Evolutionary conservation across 2,329 filamentous ascomycete genomes (phyloP), one percentile per base, ranked within the genome.

Genomic region (Ophiocordyceps robertsii): DNA sequence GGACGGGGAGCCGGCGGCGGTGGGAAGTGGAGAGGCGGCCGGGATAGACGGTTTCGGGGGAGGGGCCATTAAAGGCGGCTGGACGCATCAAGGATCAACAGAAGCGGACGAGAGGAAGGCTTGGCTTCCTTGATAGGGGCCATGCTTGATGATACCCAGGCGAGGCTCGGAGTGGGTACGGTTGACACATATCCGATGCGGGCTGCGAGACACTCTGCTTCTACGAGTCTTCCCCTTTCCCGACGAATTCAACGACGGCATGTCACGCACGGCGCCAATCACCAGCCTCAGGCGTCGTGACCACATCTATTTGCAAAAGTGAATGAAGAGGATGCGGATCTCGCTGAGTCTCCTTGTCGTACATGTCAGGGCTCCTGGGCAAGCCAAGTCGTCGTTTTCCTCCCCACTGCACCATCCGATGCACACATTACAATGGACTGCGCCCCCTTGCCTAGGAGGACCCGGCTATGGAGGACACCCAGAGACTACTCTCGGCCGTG

Each of bases 401-500:
- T 36, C 6, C 17, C 33, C 33, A 13, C 3, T 17, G 33, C 33
- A 17, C 17, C 17, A 17, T 16, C n/a, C 14, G 6, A 36, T 36
- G 5, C 6, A 17, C 33, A n/a, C n/a, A 3, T 6, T 27, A 27
- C 24, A n/a, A 7, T 9, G 6, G 24, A 6, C 9, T 6, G 24
- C 21, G 10, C 11, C 21, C 8, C 14, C 2, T n/a, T n/a, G 16
- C 43, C 42, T 37, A 55, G 38, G 49, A 46, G 29, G 51, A 45
- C 17, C 47, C 55, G 14, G 53, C 46, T n/a, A 42, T 37, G 29
- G 60, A 51, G 13, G 54, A 50, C 29, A 52, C 62, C 73, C 71
- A 65, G 48, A 74, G 54, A 59, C 70, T 62, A 40, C 67, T 52
- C 33, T 69, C 55, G 11, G 63, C 51, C 37, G 70, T 56, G 50